Percentiles rank a stretch among this genome's conserved stretches.
Evolutionary conservation across 1,284 basidiomycete genomes (phyloP).

Genomic region (Irpex sp.): DNA sequence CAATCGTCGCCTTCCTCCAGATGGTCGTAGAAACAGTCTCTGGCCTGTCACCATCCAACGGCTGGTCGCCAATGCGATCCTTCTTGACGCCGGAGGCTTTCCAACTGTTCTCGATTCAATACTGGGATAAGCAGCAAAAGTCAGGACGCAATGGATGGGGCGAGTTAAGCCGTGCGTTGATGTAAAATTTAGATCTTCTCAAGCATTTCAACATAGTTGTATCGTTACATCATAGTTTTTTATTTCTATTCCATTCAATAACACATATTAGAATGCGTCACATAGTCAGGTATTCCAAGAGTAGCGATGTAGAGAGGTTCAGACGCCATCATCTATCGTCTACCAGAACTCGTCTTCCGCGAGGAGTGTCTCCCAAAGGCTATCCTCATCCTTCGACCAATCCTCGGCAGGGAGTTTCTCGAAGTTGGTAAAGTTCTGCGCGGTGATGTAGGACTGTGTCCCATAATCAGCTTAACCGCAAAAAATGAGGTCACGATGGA

Average conservation of each 20-base stretch:
- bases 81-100: constrained; percentile 6
- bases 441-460: background rate
- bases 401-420: background rate
- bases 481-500: background rate
- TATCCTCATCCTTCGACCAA: background rate
- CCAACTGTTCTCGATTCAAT: constrained; percentile 4
- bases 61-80: constrained; percentile 1
- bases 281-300: background rate
- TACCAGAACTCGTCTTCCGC: background rate
- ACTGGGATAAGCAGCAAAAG: constrained; percentile 1
- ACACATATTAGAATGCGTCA: background rate
- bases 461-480: background rate
- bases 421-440: background rate
- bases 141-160: constrained; percentile 1
- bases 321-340: background rate
- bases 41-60: background rate
- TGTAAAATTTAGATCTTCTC: background rate
- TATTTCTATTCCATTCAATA: background rate
- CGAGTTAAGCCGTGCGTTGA: background rate
- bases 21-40: constrained; percentile 4
- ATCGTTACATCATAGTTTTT: background rate
- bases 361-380: background rate
- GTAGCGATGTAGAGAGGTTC: too few species aligned
- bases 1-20: constrained; percentile 6
- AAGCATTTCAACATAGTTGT: background rate